Evolutionary conservation across 257 asterid species (phyloP).

Genomic region (Salvia hispanica): DNA sequence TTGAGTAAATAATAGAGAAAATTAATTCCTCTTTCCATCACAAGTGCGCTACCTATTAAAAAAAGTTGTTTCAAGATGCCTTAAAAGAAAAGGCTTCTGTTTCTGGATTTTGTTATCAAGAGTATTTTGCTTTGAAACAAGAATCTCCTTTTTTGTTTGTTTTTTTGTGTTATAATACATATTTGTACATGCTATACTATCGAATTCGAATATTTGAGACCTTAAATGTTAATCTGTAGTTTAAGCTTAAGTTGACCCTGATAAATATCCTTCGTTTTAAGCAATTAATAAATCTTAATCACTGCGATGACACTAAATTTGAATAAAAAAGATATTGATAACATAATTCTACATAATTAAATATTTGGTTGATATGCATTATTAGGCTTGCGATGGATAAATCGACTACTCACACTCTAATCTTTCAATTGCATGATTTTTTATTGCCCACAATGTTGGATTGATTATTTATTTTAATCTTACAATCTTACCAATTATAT

Average conservation of each 20-base stretch:
- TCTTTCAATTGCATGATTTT: too few species aligned
- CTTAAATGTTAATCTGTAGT: conserved; percentile 8
- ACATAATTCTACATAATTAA: too few species aligned
- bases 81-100: conserved; percentile 24
- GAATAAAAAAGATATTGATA: too few species aligned
- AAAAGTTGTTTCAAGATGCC: conserved; percentile 46
- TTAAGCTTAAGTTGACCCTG: background rate
- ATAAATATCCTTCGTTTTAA: background rate
- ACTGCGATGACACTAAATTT: too few species aligned
- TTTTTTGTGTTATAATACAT: background rate
- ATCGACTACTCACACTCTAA: too few species aligned
- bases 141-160: conserved; percentile 32
- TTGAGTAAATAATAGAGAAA: conserved; percentile 23
- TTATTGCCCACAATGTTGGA: too few species aligned
- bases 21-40: conserved; percentile 18
- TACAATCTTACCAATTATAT: too few species aligned
- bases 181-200: conserved; percentile 24
- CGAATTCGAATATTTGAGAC: conserved; percentile 31
- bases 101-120: conserved; percentile 30
- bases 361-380: too few species aligned
- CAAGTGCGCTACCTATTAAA: conserved; percentile 28
- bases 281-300: too few species aligned
- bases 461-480: too few species aligned
- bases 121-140: conserved; percentile 34
- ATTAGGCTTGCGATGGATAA: too few species aligned